These are phyloP conservation scores for Rhizopogon vinicolor DNA, from an alignment of 768 basidiomycete species.

Conservation along the genomic window DNA sequence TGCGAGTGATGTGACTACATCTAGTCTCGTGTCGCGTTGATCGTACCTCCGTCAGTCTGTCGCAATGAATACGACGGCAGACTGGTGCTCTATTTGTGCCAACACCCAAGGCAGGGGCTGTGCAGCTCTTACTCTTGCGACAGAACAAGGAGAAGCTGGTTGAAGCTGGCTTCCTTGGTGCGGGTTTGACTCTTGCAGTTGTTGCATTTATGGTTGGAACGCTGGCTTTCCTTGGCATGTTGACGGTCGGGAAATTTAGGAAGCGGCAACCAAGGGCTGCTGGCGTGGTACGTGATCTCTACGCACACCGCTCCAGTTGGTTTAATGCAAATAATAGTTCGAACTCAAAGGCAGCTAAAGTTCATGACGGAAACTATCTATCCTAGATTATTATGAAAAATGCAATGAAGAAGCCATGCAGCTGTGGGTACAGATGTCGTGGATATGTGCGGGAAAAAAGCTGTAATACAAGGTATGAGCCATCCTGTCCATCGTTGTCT, in stretches of 20 bases:
- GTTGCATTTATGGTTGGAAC: conserved; percentile 32
- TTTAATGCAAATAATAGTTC: conserved; percentile 12
- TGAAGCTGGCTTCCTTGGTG: conserved; percentile 67
- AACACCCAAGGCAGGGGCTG: conserved; percentile 59
- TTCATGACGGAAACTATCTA: not conserved
- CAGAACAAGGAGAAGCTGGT: conserved; percentile 30
- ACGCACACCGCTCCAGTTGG: not conserved
- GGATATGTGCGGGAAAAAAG: conserved; percentile 11
- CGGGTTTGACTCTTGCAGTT: conserved; percentile 46
- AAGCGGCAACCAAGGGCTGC: not conserved
- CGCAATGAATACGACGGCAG: conserved; percentile 44
- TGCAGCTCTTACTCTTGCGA: conserved; percentile 35
- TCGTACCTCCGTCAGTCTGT: conserved; percentile 32
- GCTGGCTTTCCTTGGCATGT: conserved; percentile 37
- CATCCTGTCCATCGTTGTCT: conserved; percentile 15
- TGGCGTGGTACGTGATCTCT: conserved; percentile 13
- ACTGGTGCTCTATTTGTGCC: conserved; percentile 58
- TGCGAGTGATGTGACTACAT: conserved; percentile 18
- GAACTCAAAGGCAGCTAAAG: conserved; percentile 12
- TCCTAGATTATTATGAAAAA: too few relatives aligned
- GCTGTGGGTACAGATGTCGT: conserved; percentile 5
- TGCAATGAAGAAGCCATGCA: not conserved
- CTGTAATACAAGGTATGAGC: conserved; percentile 10
- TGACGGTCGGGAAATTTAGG: conserved; percentile 19
- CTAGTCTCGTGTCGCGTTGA: not conserved